These are phyloP conservation scores for Epichloe hybrida DNA, from an alignment of 2,329 filamentous ascomycete species.

Conservation along the genomic window DNA sequence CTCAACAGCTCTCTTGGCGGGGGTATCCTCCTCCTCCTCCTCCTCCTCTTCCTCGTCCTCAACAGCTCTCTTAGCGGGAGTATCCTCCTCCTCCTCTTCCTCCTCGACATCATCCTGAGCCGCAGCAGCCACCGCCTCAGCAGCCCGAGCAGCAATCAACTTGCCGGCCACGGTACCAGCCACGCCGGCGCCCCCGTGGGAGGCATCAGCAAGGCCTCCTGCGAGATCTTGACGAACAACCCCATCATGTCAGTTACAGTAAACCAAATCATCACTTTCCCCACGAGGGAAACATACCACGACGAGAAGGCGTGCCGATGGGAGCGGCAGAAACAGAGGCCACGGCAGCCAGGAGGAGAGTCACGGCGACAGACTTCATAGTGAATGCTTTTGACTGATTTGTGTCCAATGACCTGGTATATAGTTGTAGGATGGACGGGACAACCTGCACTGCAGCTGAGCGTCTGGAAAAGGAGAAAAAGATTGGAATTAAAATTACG, in stretches of 20 bases:
- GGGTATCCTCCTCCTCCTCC: too few species aligned
- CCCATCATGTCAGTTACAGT: too few species aligned
- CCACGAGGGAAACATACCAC: not conserved
- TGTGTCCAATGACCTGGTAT: too few species aligned
- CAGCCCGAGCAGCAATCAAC: not conserved
- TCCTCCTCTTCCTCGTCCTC: too few species aligned
- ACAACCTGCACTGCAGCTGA: not conserved
- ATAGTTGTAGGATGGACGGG: too few species aligned
- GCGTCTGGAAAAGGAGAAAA: not conserved
- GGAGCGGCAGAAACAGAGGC: constrained; percentile 1
- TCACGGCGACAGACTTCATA: constrained; percentile 1
- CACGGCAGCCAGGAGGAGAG: not conserved
- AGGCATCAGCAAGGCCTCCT: not conserved
- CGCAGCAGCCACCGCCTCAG: not conserved
- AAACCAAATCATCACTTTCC: too few species aligned
- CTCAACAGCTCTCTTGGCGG: too few species aligned
- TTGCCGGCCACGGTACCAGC: not conserved
- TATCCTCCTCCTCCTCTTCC: too few species aligned
- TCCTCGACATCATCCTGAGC: not conserved
- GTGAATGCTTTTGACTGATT: not conserved
- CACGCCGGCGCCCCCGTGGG: not conserved
- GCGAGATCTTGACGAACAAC: not conserved
- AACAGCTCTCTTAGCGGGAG: too few species aligned
- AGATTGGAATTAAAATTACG: not conserved
- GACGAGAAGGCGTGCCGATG: not conserved